Conservation (phyloP, 129 eudicot genomes). For the Tanacetum coccineum region DNA sequence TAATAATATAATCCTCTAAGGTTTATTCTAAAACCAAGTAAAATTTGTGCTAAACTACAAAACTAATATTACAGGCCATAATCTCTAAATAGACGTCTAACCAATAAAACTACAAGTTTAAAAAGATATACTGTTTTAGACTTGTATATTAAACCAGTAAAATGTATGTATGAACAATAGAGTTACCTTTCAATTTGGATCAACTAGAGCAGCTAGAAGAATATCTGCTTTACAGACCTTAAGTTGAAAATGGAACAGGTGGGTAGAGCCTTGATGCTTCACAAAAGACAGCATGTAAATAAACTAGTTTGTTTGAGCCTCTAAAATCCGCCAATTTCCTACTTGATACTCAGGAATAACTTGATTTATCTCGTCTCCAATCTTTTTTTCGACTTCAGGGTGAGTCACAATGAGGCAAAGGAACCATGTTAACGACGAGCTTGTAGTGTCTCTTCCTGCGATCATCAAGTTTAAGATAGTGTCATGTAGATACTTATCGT, state of each 20-base stretch:
- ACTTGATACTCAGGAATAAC: conserved; percentile 11
- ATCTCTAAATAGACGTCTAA: too few species aligned
- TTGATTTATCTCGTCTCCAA: conserved; percentile 44
- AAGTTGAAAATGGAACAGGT: conserved; percentile 79
- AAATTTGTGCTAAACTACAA: too few species aligned
- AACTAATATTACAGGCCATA: too few species aligned
- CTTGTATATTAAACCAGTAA: not conserved
- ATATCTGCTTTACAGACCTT: conserved; percentile 55
- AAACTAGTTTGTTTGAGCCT: conserved; percentile 45
- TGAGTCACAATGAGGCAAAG: conserved; percentile 64
- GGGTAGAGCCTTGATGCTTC: conserved; percentile 79
- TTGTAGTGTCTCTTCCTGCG: conserved; percentile 76
- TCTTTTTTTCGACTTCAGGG: conserved; percentile 44
- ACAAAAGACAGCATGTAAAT: conserved; percentile 61
- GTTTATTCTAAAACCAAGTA: too few species aligned
- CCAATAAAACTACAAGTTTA: too few species aligned
- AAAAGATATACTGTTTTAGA: too few species aligned
- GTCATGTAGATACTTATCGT: conserved; percentile 67
- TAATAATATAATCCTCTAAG: too few species aligned
- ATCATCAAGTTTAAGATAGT: conserved; percentile 53
- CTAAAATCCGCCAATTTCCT: conserved; percentile 27
- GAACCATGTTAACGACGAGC: conserved; percentile 76
- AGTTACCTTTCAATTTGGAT: conserved; percentile 52
- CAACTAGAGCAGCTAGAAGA: conserved; percentile 70
- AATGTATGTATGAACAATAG: not conserved